Percentiles rank a stretch among this genome's conserved stretches.
phyloP scores from a whole-genome alignment of 192 early-diverging fungal species.

The Coemansia asiatica region DNA sequence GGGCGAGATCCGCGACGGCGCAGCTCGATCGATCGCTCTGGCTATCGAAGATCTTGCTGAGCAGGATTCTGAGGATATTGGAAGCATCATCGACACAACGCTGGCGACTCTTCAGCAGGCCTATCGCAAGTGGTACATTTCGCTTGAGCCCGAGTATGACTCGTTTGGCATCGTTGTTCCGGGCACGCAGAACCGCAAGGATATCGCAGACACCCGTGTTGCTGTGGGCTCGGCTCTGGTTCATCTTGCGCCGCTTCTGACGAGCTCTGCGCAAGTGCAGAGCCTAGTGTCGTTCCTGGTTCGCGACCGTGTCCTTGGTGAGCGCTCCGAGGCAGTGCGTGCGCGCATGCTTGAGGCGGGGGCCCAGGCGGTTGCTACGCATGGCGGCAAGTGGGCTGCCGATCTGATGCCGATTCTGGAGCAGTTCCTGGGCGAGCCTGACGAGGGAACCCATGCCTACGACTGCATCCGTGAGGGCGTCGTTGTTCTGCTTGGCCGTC shows the following conservation, averaged over 20 bases:
- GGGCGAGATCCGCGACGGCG: conserved; percentile 28
- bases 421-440: conserved; percentile 70
- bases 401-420: conserved; percentile 78
- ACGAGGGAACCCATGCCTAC: conserved; percentile 67
- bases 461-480: conserved; percentile 90
- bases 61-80: not conserved
- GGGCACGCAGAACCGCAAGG: conserved; percentile 75
- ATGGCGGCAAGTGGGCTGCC: conserved; percentile 67
- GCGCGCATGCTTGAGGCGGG: conserved; percentile 84
- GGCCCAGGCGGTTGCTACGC: conserved; percentile 68
- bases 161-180: conserved; percentile 86
- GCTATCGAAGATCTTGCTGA: conserved; percentile 15
- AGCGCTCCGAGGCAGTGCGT: conserved; percentile 76
- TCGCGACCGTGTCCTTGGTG: conserved; percentile 80
- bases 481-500: conserved; percentile 88
- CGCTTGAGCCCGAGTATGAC: conserved; percentile 86
- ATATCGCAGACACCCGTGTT: conserved; percentile 77
- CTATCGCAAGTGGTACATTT: conserved; percentile 55
- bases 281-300: conserved; percentile 78
- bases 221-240: conserved; percentile 80
- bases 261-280: conserved; percentile 54
- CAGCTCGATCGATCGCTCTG: conserved; percentile 27
- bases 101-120: conserved; percentile 24
- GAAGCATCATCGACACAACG: conserved; percentile 10
- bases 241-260: conserved; percentile 64